A percentile compares a stretch with the other conserved stretches of the same genome.
phyloP scores from a whole-genome alignment of 2,329 filamentous ascomycete species.

The Penicillium sp. region DNA sequence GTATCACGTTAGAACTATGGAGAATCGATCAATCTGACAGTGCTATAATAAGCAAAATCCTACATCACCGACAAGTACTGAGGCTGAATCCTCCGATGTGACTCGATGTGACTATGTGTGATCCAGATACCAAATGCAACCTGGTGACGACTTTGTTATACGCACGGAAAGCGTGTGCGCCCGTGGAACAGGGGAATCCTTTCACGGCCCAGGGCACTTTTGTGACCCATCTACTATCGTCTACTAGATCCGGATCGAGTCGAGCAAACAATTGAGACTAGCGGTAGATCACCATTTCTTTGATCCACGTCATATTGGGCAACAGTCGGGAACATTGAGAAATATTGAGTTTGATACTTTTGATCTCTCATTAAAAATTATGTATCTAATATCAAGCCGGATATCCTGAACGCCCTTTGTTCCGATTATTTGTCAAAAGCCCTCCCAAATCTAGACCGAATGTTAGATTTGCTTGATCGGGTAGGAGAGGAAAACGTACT shows the following conservation, averaged over 20 bases:
- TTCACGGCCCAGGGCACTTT: background rate
- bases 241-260: background rate
- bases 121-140: slow-evolving; percentile 5
- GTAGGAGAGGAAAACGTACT: background rate
- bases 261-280: background rate
- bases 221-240: background rate
- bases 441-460: background rate
- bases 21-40: slow-evolving; percentile 1
- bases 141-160: background rate
- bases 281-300: background rate
- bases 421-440: background rate
- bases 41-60: background rate
- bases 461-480: background rate
- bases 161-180: background rate
- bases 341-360: background rate
- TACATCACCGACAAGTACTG: background rate
- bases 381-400: background rate
- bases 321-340: background rate
- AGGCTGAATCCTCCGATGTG: background rate
- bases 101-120: background rate
- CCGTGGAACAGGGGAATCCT: background rate
- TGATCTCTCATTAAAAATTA: background rate
- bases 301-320: background rate
- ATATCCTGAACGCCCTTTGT: background rate
- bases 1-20: slow-evolving; percentile 5